Conservation (phyloP, 495 filamentous ascomycete genomes). For the Evernia prunastri region DNA sequence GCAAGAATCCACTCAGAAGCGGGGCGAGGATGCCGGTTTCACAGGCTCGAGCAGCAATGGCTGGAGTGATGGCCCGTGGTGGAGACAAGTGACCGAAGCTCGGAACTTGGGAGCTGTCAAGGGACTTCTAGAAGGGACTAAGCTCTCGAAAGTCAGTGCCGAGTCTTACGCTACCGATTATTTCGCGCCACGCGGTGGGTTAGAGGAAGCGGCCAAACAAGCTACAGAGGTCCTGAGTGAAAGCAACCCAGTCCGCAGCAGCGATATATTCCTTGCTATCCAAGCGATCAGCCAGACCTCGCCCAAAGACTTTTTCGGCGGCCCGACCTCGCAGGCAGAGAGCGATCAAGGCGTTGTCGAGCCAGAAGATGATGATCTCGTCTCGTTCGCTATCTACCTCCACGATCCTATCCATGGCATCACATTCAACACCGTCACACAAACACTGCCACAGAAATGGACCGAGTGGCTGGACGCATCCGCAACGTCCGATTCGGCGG, state of each 20-base stretch:
- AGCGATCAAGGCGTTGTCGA: slow-evolving; percentile 48
- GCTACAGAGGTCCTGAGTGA: slow-evolving; percentile 69
- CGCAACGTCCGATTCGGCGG: slow-evolving; percentile 35
- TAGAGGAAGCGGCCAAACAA: slow-evolving; percentile 71
- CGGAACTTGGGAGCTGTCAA: slow-evolving; percentile 74
- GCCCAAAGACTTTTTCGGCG: slow-evolving; percentile 61
- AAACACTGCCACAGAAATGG: slow-evolving; percentile 80
- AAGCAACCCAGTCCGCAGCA: slow-evolving; percentile 81
- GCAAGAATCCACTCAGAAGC: slow-evolving; percentile 68
- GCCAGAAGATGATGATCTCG: slow-evolving; percentile 40
- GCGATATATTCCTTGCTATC: slow-evolving; percentile 89
- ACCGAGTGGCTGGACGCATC: slow-evolving; percentile 85
- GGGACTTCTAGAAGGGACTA: slow-evolving; percentile 79
- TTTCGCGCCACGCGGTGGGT: slow-evolving; percentile 65
- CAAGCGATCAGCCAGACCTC: slow-evolving; percentile 68
- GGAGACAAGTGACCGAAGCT: slow-evolving; percentile 63
- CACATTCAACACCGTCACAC: slow-evolving; percentile 75
- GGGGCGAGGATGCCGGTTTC: slow-evolving; percentile 54
- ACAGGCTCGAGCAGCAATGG: slow-evolving; percentile 48
- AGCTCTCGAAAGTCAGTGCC: slow-evolving; percentile 78
- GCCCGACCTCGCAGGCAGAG: slow-evolving; percentile 44
- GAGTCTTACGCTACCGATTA: slow-evolving; percentile 83
- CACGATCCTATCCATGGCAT: slow-evolving; percentile 91
- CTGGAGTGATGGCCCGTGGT: slow-evolving; percentile 95
- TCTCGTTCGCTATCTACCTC: slow-evolving; percentile 84